Conservation (phyloP, 1,284 basidiomycete species). For the Irpex lacteus region DNA sequence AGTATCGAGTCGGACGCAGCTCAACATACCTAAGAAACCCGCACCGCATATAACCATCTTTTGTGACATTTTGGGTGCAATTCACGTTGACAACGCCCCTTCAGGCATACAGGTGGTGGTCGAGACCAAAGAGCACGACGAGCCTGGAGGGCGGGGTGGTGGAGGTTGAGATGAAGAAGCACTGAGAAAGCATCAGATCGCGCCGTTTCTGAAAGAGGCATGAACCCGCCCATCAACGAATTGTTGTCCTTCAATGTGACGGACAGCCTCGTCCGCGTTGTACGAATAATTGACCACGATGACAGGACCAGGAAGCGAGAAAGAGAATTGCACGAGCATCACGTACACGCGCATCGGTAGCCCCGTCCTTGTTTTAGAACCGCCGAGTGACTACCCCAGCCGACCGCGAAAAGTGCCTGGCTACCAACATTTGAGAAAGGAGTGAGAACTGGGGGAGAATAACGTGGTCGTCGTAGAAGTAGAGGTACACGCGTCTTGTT, state of each 20-base stretch:
- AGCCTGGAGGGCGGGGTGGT: neutral
- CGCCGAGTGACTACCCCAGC: too few relatives aligned
- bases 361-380: too few relatives aligned
- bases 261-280: too few relatives aligned
- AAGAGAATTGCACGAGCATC: too few relatives aligned
- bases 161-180: neutral
- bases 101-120: neutral
- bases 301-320: too few relatives aligned
- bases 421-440: neutral
- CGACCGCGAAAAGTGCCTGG: too few relatives aligned
- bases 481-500: neutral
- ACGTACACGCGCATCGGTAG: too few relatives aligned
- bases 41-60: slow-evolving; percentile 65
- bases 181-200: neutral
- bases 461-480: neutral
- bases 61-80: slow-evolving; percentile 7
- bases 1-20: too few relatives aligned
- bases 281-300: too few relatives aligned
- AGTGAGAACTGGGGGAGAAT: neutral
- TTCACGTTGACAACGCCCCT: neutral
- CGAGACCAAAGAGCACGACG: neutral
- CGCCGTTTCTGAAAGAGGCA: neutral
- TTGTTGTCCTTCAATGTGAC: too few relatives aligned
- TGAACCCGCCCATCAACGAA: neutral
- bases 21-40: slow-evolving; percentile 54